Evolutionary conservation across 352 stramenopile genomes (phyloP).

Genomic region (Globisporangium radiosum): DNA sequence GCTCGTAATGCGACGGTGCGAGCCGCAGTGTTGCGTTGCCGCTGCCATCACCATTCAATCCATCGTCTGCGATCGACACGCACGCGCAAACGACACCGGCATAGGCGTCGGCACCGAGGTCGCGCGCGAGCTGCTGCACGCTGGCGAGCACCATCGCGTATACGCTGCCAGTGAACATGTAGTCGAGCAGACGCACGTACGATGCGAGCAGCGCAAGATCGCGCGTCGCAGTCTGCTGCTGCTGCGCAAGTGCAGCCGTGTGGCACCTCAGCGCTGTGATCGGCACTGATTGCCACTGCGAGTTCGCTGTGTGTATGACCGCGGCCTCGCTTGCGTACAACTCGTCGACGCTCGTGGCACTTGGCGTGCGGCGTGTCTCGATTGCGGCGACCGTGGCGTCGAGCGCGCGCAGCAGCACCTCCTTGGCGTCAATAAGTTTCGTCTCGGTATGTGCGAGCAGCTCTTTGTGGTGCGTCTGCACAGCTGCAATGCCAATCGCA

Average conservation of each 20-base stretch:
- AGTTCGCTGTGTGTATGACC: conserved; percentile 38
- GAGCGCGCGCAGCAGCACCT: conserved; percentile 38
- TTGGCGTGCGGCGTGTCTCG: conserved; percentile 27
- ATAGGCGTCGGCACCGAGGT: conserved; percentile 34
- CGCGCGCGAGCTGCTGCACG: conserved; percentile 23
- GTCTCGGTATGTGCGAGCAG: conserved; percentile 33
- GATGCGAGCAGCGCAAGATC: conserved; percentile 42
- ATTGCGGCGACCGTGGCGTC: conserved; percentile 50
- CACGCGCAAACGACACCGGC: conserved; percentile 37
- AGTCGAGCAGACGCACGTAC: conserved; percentile 57
- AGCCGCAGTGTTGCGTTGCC: conserved; percentile 19
- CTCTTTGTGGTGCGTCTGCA: conserved; percentile 47
- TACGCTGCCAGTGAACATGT: conserved; percentile 64
- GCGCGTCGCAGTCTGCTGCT: conserved; percentile 34
- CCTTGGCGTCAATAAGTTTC: conserved; percentile 61
- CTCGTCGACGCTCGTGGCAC: conserved; percentile 33
- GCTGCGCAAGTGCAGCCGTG: conserved; percentile 21
- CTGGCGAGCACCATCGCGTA: conserved; percentile 57
- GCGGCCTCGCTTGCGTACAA: conserved; percentile 37
- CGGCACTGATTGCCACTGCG: conserved; percentile 58
- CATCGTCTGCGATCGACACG: conserved; percentile 35
- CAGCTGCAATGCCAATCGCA: conserved; percentile 22
- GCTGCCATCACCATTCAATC: too few relatives aligned
- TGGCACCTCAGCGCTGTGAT: conserved; percentile 36
- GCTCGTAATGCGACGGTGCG: conserved; percentile 36